Percentiles rank a stretch among this genome's conserved stretches.
Conservation (phyloP, 768 basidiomycete genomes). For the Phaeolepiota aurea region DNA sequence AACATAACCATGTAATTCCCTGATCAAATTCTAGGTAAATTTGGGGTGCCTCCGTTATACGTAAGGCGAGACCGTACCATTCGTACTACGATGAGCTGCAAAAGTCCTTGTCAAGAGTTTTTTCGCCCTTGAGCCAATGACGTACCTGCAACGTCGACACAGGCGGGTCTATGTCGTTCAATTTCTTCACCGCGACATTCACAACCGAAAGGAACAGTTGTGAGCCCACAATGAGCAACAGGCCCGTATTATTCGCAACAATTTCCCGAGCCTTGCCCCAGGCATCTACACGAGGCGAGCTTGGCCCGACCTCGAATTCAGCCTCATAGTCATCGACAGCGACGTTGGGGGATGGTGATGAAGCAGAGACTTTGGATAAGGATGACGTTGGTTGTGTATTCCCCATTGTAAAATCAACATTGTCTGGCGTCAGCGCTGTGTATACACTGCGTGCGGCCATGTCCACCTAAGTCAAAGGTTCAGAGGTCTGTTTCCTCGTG, state of each 20-base stretch:
- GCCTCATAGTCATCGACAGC: not conserved
- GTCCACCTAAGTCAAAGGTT: not conserved
- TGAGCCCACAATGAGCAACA: constrained; percentile 11
- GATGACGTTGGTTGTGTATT: constrained; percentile 2
- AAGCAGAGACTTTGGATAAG: not conserved
- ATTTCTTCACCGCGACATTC: constrained; percentile 14
- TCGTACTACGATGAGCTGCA: constrained; percentile 7
- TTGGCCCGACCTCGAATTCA: not conserved
- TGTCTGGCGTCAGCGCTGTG: constrained; percentile 11
- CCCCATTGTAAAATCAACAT: constrained; percentile 9
- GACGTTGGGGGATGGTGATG: not conserved
- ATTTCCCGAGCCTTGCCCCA: constrained; percentile 1
- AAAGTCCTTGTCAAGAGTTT: not conserved
- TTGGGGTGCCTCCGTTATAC: not conserved
- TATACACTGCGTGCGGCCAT: constrained; percentile 9
- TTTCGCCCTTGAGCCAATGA: not conserved
- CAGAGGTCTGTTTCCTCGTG: not conserved
- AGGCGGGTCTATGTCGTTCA: constrained; percentile 15
- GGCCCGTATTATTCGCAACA: constrained; percentile 8
- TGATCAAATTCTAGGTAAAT: not conserved
- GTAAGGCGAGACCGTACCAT: constrained; percentile 3
- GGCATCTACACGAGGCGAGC: not conserved
- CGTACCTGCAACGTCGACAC: constrained; percentile 14
- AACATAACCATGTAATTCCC: constrained; percentile 6
- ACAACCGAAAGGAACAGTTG: constrained; percentile 14